Conservation (phyloP, 306 rosid species). For the Cicer pinnatifidum region DNA sequence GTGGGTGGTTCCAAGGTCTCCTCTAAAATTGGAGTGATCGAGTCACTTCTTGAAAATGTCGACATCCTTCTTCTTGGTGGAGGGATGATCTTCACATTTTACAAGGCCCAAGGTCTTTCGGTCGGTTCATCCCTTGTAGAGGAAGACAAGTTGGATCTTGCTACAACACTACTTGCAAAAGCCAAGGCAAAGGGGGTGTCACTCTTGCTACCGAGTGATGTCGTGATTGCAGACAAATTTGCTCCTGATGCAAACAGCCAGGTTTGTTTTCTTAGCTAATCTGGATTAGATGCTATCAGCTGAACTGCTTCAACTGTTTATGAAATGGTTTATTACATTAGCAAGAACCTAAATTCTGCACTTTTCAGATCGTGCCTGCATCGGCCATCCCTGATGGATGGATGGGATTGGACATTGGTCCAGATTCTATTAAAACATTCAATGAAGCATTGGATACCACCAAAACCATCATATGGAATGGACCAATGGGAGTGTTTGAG, state of each 20-base stretch:
- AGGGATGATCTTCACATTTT: constrained; percentile 99
- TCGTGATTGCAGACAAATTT: constrained; percentile 91
- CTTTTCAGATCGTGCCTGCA: constrained; percentile 81
- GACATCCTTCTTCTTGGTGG: constrained; percentile 96
- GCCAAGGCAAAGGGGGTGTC: constrained; percentile 97
- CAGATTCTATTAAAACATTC: constrained; percentile 90
- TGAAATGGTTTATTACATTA: not conserved
- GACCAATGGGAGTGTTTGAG: constrained; percentile 99
- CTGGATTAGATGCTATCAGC: constrained; percentile 27
- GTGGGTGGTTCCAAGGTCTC: constrained; percentile 99
- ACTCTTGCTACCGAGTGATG: constrained; percentile 90
- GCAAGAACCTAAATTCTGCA: constrained; percentile 33
- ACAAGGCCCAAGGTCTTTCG: constrained; percentile 97
- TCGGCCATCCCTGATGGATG: constrained; percentile 98
- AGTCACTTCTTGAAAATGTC: constrained; percentile 86
- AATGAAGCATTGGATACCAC: constrained; percentile 82
- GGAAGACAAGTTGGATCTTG: constrained; percentile 90
- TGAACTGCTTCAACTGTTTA: not conserved
- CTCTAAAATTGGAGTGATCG: constrained; percentile 96
- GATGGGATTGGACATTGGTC: constrained; percentile 99
- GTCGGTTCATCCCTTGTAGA: constrained; percentile 99
- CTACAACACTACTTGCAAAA: constrained; percentile 78
- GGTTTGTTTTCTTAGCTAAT: constrained; percentile 59
- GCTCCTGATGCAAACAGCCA: constrained; percentile 99
- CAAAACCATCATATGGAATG: constrained; percentile 95